Evolutionary conservation across 2,329 filamentous ascomycete species (phyloP), one percentile per base, ranked within the genome.

Genomic region (Fusarium tricinctum): DNA sequence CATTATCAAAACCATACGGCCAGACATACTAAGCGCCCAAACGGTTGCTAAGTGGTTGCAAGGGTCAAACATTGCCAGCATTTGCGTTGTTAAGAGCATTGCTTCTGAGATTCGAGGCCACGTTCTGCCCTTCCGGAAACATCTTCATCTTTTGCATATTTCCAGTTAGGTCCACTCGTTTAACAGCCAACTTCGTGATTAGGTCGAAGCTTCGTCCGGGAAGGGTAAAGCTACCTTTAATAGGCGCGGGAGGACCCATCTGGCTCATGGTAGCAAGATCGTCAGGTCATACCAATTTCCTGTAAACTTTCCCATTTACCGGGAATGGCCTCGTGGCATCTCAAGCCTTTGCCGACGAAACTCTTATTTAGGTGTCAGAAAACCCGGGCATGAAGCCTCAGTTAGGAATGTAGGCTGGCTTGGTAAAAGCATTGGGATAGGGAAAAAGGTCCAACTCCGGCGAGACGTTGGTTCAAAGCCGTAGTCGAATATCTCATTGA

Each of bases 271-370:
- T 42, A 46, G 45, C 14, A 61, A 42, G 62, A 67, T 69, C 57
- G 49, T 51, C 42, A 70, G 66, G 49, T 44, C 62, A 42, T 49
- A 44, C 26, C 58, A 33, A 68, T 40, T 30, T 46, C 46, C 32
- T 30, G 43, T 42, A 63, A 59, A 35, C 49, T 47, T 68, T 68
- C 48, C 67, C 63, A 47, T 46, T 46, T 59, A 65, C 51, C 63
- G 45, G 67, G 67, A 65, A 65, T 61, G 67, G 49, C 44, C 54
- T 70, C 63, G 51, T 65, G 65, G 64, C 52, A 57, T 23, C 46
- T 30, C 43, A 49, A 63, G 55, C 49, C 60, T 49, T 69, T 58
- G 60, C 56, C 64, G 49, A 35, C 26, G 19, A 40, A 53, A 45
- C 30, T 38, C 42, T 51, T 32, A 42, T 13, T 47, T 30, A 45